Conservation (phyloP, 345 rosid genomes). For the Moricandia arvensis region DNA sequence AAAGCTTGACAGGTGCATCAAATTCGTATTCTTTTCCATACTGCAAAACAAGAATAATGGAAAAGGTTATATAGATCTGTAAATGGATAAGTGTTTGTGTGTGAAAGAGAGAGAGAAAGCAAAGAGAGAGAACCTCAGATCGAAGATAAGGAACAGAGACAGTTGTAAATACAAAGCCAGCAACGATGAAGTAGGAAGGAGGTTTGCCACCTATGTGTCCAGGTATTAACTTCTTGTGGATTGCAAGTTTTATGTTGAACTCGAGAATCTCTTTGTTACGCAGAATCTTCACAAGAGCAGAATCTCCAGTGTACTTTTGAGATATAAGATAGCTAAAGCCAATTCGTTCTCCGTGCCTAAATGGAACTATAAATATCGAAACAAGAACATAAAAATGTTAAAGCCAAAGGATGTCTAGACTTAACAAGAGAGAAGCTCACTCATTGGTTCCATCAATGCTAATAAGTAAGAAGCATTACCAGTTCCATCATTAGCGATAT, state of each 20-base stretch:
- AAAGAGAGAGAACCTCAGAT: conserved; percentile 66
- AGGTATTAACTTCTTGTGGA: conserved; percentile 82
- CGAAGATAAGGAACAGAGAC: conserved; percentile 91
- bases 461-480: conserved; percentile 42
- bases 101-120: background rate
- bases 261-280: conserved; percentile 61
- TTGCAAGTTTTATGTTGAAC: conserved; percentile 77
- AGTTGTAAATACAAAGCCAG: conserved; percentile 86
- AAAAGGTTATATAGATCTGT: background rate
- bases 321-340: conserved; percentile 92
- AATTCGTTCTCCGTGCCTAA: conserved; percentile 93
- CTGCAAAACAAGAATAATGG: conserved; percentile 41
- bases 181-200: conserved; percentile 86
- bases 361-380: conserved; percentile 63
- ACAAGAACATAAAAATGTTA: conserved; percentile 3
- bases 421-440: background rate
- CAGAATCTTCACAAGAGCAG: conserved; percentile 72
- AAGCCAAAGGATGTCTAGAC: background rate
- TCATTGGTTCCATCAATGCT: background rate
- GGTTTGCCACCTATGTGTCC: conserved; percentile 76
- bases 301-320: conserved; percentile 90
- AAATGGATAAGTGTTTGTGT: background rate
- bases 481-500: conserved; percentile 96
- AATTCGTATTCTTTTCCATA: conserved; percentile 95
- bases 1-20: conserved; percentile 90